A percentile compares a stretch with the other conserved stretches of the same genome.
These are phyloP conservation scores for Cadophora sp. DNA, from an alignment of 2,329 filamentous ascomycete genomes.

Conservation along the genomic window DNA sequence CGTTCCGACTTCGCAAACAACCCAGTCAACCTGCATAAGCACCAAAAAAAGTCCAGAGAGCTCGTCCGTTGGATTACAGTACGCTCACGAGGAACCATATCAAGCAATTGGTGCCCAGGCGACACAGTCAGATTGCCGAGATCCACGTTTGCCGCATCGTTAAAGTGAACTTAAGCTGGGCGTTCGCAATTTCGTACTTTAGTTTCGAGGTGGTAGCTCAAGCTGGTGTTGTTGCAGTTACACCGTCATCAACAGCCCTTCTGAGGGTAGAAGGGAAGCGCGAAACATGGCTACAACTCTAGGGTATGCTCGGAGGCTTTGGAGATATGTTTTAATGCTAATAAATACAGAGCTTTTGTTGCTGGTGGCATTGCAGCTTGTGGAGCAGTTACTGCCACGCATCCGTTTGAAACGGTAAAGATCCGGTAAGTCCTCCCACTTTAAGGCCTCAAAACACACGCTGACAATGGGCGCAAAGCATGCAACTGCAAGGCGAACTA, in stretches of 20 bases:
- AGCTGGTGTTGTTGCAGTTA: constrained; percentile 31
- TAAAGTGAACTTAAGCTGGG: background rate
- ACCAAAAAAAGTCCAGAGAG: constrained; percentile 19
- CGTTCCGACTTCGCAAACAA: constrained; percentile 1
- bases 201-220: constrained; percentile 13
- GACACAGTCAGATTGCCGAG: constrained; percentile 24
- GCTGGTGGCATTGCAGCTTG: constrained; percentile 96
- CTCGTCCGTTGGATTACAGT: background rate
- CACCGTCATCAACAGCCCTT: constrained; percentile 24
- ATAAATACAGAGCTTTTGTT: constrained; percentile 74
- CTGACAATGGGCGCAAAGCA: constrained; percentile 56
- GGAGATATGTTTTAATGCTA: constrained; percentile 24
- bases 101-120: constrained; percentile 8
- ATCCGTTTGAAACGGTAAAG: constrained; percentile 99
- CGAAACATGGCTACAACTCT: constrained; percentile 60
- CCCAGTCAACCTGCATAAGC: constrained; percentile 15
- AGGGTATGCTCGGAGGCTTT: constrained; percentile 48
- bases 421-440: constrained; percentile 69
- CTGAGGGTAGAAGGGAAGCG: constrained; percentile 35
- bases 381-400: constrained; percentile 95
- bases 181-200: constrained; percentile 6
- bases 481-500: constrained; percentile 96
- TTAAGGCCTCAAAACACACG: constrained; percentile 13
- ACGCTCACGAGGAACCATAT: background rate
- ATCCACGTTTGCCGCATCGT: background rate